These are phyloP conservation scores for Ceratonia siliqua DNA, from an alignment of 306 rosid species.

Conservation along the genomic window DNA sequence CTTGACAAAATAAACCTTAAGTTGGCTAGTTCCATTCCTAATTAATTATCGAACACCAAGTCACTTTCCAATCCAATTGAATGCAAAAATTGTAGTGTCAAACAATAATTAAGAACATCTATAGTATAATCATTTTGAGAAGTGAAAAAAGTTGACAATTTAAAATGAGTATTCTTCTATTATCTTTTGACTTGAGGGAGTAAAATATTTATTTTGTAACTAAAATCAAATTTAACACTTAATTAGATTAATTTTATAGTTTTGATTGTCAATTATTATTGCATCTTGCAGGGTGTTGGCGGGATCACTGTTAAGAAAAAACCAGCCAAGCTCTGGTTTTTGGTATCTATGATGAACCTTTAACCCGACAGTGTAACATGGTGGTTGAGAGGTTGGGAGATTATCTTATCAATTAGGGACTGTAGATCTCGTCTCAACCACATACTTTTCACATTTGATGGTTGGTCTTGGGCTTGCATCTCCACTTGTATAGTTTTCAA, in stretches of 20 bases:
- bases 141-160: not conserved
- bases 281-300: slow-evolving; percentile 45
- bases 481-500: not conserved
- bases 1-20: not conserved
- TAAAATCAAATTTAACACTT: too few species aligned
- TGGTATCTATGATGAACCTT: slow-evolving; percentile 53
- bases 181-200: not conserved
- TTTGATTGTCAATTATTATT: not conserved
- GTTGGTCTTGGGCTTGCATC: slow-evolving; percentile 2
- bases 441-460: not conserved
- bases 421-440: slow-evolving; percentile 30
- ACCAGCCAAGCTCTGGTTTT: slow-evolving; percentile 46
- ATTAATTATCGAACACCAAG: not conserved
- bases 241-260: too few species aligned
- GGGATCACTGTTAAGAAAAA: slow-evolving; percentile 64
- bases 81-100: not conserved
- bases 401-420: slow-evolving; percentile 49
- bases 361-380: slow-evolving; percentile 56
- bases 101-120: not conserved
- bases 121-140: not conserved
- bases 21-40: not conserved
- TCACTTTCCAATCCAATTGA: not conserved
- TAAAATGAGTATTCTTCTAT: not conserved
- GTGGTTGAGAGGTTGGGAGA: slow-evolving; percentile 65
- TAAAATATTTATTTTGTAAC: too few species aligned